These are phyloP conservation scores for Phragmites australis DNA, from an alignment of 176 grass and related monocot species.

Conservation along the genomic window DNA sequence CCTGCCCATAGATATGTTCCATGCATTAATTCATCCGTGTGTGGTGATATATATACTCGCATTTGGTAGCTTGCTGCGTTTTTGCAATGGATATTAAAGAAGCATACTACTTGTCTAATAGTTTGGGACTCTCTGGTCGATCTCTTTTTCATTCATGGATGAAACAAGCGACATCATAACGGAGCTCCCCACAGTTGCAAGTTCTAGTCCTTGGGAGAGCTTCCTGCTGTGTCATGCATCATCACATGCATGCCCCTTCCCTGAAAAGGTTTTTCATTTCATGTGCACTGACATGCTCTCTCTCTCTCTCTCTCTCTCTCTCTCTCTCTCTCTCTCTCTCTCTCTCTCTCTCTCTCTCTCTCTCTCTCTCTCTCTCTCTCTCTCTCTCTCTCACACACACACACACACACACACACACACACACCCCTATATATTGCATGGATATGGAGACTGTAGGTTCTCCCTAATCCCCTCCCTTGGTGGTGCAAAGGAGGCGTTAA, in stretches of 20 bases:
- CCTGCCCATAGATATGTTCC: not conserved
- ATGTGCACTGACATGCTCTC: not conserved
- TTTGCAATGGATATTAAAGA: slow-evolving; percentile 12
- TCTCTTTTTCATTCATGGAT: slow-evolving; percentile 26
- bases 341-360: too few species aligned
- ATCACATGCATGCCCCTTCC: slow-evolving; percentile 4
- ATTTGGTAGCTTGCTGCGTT: not conserved
- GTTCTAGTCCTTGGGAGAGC: not conserved
- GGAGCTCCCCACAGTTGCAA: slow-evolving; percentile 6
- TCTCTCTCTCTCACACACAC: too few species aligned
- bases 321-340: slow-evolving; percentile 17
- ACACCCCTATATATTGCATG: not conserved
- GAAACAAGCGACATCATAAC: not conserved
- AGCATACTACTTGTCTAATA: slow-evolving; percentile 7
- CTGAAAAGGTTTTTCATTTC: slow-evolving; percentile 38
- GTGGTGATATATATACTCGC: not conserved
- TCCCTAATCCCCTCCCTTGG: slow-evolving; percentile 29
- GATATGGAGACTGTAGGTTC: slow-evolving; percentile 41
- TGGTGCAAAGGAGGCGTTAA: slow-evolving; percentile 38
- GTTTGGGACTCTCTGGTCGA: not conserved
- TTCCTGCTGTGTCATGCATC: slow-evolving; percentile 6
- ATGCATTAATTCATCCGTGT: not conserved
- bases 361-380: too few species aligned
- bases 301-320: not conserved
- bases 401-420: too few species aligned